Conservation (phyloP, 2,329 filamentous ascomycete species). For the Incumbomyces delicatus region DNA sequence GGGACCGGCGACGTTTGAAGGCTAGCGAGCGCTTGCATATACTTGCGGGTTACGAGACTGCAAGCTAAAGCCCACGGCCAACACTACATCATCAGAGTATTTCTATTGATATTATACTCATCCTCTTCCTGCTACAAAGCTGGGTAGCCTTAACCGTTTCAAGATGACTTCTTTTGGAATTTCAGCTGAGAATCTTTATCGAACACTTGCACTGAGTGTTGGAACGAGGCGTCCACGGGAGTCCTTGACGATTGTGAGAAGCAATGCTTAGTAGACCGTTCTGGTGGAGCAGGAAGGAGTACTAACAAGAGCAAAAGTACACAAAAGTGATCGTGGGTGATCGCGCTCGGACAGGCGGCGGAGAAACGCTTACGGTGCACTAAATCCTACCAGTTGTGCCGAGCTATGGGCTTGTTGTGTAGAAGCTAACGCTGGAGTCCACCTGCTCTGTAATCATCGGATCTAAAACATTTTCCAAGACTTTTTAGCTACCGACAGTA, state of each 20-base stretch:
- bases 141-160: background rate
- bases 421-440: too few relatives aligned
- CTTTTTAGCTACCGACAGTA: too few relatives aligned
- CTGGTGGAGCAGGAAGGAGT: background rate
- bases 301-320: conserved; percentile 1
- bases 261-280: background rate
- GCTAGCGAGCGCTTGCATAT: conserved; percentile 1
- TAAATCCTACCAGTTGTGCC: too few relatives aligned
- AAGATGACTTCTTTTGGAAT: background rate
- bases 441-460: too few relatives aligned
- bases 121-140: background rate
- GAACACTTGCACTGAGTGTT: background rate
- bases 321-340: background rate
- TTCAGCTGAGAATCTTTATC: background rate
- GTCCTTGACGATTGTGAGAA: background rate
- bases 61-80: background rate
- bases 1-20: background rate
- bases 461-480: too few relatives aligned
- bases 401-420: too few relatives aligned
- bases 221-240: conserved; percentile 1
- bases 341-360: too few relatives aligned
- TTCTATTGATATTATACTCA: conserved; percentile 2
- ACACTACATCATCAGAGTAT: background rate
- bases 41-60: conserved; percentile 3
- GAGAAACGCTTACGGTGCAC: too few relatives aligned